Conservation (phyloP, 305 asterid genomes). For the Fraxinus baroniana region DNA sequence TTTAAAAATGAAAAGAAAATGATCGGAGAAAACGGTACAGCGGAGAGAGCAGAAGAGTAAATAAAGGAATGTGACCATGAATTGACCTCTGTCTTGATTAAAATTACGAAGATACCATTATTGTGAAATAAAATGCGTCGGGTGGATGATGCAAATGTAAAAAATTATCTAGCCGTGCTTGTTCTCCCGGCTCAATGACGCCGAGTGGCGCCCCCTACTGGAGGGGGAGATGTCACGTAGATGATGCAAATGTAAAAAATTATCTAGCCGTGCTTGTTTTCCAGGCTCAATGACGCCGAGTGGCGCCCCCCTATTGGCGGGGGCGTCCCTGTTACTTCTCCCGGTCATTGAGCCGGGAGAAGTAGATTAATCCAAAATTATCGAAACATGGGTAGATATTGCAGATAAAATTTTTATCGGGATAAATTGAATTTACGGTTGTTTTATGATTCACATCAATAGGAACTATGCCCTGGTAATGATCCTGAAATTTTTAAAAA, state of each 20-base stretch:
- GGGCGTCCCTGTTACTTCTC: too few species aligned
- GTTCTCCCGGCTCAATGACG: too few species aligned
- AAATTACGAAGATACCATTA: slow-evolving; percentile 27
- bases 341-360: too few species aligned
- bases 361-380: too few species aligned
- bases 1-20: not conserved
- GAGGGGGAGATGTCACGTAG: too few species aligned
- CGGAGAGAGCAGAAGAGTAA: not conserved
- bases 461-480: not conserved
- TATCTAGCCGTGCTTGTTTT: too few species aligned
- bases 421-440: not conserved
- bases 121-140: not conserved
- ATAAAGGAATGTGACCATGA: slow-evolving; percentile 12
- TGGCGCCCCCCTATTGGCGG: too few species aligned
- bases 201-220: too few species aligned
- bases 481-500: not conserved
- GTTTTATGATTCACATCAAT: not conserved
- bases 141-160: too few species aligned
- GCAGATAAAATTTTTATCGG: not conserved
- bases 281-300: too few species aligned
- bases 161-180: too few species aligned
- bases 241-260: too few species aligned
- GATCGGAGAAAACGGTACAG: not conserved
- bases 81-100: not conserved
- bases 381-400: not conserved